Evolutionary conservation across 371 early-diverging fungal species (phyloP).

Genomic region (Mortierella sp.): DNA sequence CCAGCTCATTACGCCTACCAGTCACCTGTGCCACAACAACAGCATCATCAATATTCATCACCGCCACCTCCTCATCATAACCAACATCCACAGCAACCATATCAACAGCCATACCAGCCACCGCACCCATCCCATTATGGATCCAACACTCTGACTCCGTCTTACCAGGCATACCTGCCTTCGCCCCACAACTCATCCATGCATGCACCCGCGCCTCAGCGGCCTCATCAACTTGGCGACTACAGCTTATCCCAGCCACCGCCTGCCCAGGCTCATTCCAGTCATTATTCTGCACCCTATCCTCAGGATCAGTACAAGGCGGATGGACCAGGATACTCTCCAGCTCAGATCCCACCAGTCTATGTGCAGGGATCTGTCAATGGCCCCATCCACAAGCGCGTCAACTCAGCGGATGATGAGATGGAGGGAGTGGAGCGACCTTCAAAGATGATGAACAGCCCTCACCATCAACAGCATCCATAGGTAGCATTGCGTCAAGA

Average conservation of each 20-base stretch:
- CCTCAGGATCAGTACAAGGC: conserved; percentile 13
- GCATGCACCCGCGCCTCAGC: not conserved
- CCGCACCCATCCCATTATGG: conserved; percentile 2
- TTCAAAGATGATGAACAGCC: conserved; percentile 22
- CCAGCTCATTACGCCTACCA: conserved; percentile 12
- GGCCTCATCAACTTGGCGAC: not conserved
- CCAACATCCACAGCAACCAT: conserved; percentile 10
- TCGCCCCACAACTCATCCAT: not conserved
- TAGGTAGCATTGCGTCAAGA: not conserved
- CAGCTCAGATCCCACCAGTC: not conserved
- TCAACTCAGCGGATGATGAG: conserved; percentile 17
- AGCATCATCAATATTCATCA: not conserved
- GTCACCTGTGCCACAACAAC: conserved; percentile 1
- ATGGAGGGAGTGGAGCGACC: conserved; percentile 41
- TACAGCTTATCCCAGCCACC: conserved; percentile 10
- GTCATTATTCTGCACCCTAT: conserved; percentile 7
- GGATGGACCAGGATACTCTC: conserved; percentile 4
- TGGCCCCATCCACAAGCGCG: conserved; percentile 16
- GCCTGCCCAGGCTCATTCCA: not conserved
- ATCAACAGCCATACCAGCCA: conserved; percentile 1
- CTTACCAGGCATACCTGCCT: not conserved
- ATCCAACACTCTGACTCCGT: conserved; percentile 1
- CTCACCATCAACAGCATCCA: conserved; percentile 3
- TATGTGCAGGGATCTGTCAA: conserved; percentile 1
- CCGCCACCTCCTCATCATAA: not conserved